A percentile compares a stretch with the other conserved stretches of the same genome.
phyloP scores from a whole-genome alignment of 75 land plant genomes.

The Pinus tabuliformis region DNA sequence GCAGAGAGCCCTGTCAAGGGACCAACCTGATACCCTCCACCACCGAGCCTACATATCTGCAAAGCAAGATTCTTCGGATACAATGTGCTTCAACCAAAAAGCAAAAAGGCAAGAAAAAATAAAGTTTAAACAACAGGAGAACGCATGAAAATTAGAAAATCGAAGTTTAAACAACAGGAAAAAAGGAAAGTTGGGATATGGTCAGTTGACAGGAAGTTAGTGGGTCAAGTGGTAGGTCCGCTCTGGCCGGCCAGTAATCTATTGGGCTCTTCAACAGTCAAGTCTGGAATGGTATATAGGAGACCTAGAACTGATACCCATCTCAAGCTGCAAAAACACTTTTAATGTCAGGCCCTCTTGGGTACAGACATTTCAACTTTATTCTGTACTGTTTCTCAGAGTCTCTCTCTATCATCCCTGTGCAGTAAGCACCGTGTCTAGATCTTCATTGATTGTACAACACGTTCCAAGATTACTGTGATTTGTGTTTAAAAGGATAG shows the following conservation, averaged over 20 bases:
- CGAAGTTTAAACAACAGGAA: too few relatives aligned
- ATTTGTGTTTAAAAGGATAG: constrained; percentile 3
- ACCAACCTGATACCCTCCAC: too few relatives aligned
- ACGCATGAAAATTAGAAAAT: too few relatives aligned
- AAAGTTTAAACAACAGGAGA: too few relatives aligned
- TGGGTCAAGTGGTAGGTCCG: constrained; percentile 1
- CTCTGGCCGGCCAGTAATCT: not conserved
- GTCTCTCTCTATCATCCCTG: not conserved
- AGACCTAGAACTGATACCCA: not conserved
- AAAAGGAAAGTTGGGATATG: too few relatives aligned
- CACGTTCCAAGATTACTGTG: not conserved
- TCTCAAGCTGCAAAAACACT: not conserved
- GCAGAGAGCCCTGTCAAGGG: too few relatives aligned
- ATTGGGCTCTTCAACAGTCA: not conserved
- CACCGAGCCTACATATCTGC: too few relatives aligned
- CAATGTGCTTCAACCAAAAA: not conserved
- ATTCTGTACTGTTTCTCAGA: not conserved
- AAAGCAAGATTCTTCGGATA: not conserved
- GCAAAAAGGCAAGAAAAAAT: not conserved
- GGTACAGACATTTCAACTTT: not conserved
- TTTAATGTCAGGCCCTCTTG: not conserved
- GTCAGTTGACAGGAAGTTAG: not conserved
- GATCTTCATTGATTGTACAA: not conserved
- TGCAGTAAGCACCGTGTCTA: not conserved
- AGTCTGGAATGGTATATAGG: not conserved